Evolutionary conservation across 495 filamentous ascomycete species (phyloP), one percentile per base, ranked within the genome.

Genomic region (Penicillium coffeae): DNA sequence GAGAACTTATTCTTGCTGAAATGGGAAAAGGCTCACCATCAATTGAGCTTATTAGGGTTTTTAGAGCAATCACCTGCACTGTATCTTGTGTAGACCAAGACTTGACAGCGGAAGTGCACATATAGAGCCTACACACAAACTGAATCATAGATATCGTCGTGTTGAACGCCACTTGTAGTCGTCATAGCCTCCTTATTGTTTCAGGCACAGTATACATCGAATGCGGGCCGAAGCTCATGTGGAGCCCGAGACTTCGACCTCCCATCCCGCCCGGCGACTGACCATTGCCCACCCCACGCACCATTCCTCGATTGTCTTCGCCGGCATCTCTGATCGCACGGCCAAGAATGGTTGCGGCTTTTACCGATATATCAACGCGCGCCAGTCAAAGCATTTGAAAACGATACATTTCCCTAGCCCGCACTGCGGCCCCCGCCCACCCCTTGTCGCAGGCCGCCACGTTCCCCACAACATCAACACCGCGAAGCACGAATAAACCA

Each of bases 221-320:
- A 62, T 62, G 58, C 55, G 50, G 58, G 33, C 21, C 34, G 47
- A 58, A 62, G 59, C 59, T 62, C 47, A 51, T 51, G 60, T 64
- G 60, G 60, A 62, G 52, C 52, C 39, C 42, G 42, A 38, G 40
- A 45, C 51, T 46, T 44, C 45, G 38, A 53, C 53, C 45, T 53
- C 50, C 46, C 52, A 53, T 52, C 56, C 53, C 50, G 58, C 54
- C 38, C 52, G 36, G 42, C 42, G 20, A 48, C 44, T 43, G 22
- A 51, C 38, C 46, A 45, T 42, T 32, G 22, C 35, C 37, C 38
- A 48, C 41, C 42, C 50, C 47, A 47, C 46, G 21, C 22, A 43
- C 32, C 8, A 36, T 38, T 27, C 21, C 21, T 20, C 33, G 25
- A 59, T 55, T 50, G n/a, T 33, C 36, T 5, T 35, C 37, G 32